phyloP scores from a whole-genome alignment of 495 filamentous ascomycete species.

The Penicillium simplicissimum region DNA sequence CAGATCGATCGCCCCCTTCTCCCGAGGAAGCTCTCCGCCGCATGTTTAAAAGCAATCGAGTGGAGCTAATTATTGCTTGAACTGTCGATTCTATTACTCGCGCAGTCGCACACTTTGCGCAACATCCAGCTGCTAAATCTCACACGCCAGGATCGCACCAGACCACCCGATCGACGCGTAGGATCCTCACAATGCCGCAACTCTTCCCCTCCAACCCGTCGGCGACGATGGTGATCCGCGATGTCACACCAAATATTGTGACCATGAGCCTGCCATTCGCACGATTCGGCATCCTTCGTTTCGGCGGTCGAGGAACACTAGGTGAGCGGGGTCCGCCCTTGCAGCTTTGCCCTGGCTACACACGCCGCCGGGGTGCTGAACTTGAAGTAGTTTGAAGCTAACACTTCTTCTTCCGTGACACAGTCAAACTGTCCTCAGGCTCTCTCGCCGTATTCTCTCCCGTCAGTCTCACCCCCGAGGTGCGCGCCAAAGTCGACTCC shows the following conservation, averaged over 20 bases:
- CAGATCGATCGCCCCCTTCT: neutral
- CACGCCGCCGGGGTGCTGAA: neutral
- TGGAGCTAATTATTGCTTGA: slow-evolving; percentile 17
- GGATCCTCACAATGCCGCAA: slow-evolving; percentile 28
- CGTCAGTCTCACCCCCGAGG: slow-evolving; percentile 74
- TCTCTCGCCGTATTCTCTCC: slow-evolving; percentile 90
- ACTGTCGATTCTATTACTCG: slow-evolving; percentile 10
- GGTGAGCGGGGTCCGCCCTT: slow-evolving; percentile 51
- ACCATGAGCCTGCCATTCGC: slow-evolving; percentile 84
- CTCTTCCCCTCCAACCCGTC: slow-evolving; percentile 66
- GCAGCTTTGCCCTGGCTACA: neutral
- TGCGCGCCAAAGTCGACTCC: slow-evolving; percentile 63
- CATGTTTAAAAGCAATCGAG: slow-evolving; percentile 6
- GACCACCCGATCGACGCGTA: neutral
- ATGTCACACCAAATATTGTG: slow-evolving; percentile 74
- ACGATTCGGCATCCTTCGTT: slow-evolving; percentile 74
- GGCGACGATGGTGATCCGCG: slow-evolving; percentile 83
- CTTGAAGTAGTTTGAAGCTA: neutral
- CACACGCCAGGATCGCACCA: slow-evolving; percentile 19
- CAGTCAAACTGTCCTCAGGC: slow-evolving; percentile 75
- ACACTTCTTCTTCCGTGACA: slow-evolving; percentile 14
- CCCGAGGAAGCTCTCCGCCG: neutral
- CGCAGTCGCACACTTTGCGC: neutral
- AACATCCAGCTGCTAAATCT: slow-evolving; percentile 7
- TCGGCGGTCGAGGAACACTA: slow-evolving; percentile 85